A percentile compares a stretch with the other conserved stretches of the same genome.
phyloP scores from a whole-genome alignment of 345 rosid genomes.

The Gynandropsis gynandra region DNA sequence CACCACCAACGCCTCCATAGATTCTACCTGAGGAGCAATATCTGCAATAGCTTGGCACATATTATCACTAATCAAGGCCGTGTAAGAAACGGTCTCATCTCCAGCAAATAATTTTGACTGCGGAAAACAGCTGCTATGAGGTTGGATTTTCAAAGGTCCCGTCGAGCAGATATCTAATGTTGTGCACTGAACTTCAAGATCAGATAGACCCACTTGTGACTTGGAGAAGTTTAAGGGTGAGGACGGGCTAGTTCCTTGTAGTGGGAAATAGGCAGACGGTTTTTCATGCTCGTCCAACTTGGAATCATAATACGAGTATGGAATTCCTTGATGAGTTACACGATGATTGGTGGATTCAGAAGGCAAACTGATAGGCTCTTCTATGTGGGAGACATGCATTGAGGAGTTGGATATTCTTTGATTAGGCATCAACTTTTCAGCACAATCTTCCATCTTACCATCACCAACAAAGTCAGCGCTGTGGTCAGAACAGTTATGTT shows the following conservation, averaged over 20 bases:
- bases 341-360: constrained; percentile 28
- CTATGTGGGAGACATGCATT: constrained; percentile 23
- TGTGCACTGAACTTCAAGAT: constrained; percentile 15
- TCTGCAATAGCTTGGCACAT: too few relatives aligned
- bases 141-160: constrained; percentile 11
- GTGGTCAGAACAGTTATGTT: constrained; percentile 13
- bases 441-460: constrained; percentile 17
- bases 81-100: constrained; percentile 7
- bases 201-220: constrained; percentile 19
- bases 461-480: neutral
- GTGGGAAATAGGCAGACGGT: constrained; percentile 29
- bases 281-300: constrained; percentile 41
- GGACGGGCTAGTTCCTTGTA: constrained; percentile 33
- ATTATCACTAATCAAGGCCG: too few relatives aligned
- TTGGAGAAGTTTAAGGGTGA: constrained; percentile 33
- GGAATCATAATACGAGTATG: constrained; percentile 46
- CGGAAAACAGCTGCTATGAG: constrained; percentile 17
- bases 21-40: too few relatives aligned
- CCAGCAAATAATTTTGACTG: constrained; percentile 13
- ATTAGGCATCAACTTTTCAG: constrained; percentile 26
- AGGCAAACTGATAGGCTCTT: constrained; percentile 20
- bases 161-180: constrained; percentile 21
- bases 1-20: too few relatives aligned
- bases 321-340: constrained; percentile 31
- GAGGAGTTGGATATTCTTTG: constrained; percentile 28